Evolutionary conservation across 192 early-diverging fungal genomes (phyloP).

Genomic region (Entophlyctis luteolus): DNA sequence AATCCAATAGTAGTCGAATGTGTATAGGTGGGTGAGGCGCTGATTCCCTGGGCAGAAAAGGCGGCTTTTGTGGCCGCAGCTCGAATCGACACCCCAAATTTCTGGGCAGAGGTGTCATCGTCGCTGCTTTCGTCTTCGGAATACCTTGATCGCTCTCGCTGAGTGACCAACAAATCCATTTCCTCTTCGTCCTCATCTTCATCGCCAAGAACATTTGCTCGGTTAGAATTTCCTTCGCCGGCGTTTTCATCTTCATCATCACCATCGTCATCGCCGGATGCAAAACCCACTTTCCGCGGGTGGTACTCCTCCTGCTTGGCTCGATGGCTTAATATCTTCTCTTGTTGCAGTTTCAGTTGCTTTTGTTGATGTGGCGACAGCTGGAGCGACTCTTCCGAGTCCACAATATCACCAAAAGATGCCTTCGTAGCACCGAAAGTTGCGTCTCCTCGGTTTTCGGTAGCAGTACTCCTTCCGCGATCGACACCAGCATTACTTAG

Average conservation of each 20-base stretch:
- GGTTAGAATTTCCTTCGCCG: not conserved
- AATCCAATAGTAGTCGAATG: slow-evolving; percentile 5
- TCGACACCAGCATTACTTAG: no score
- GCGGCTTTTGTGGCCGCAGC: not conserved
- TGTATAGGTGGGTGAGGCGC: not conserved
- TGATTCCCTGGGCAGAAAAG: not conserved
- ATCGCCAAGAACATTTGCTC: not conserved
- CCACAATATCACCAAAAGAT: no score
- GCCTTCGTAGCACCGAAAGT: no score
- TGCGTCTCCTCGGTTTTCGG: no score
- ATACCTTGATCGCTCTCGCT: not conserved
- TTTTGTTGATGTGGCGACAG: no score
- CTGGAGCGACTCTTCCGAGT: no score
- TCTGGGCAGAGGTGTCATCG: not conserved
- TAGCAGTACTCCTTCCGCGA: no score
- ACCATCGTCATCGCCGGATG: not conserved
- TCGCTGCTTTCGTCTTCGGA: not conserved
- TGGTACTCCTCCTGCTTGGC: no score
- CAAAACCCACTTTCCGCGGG: no score
- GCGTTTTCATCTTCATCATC: not conserved
- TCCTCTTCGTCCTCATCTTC: not conserved
- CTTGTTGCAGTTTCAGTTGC: no score
- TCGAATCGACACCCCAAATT: not conserved
- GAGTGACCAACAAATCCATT: not conserved
- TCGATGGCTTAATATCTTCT: no score